Percentiles rank a stretch among this genome's conserved stretches.
Conservation (phyloP, 2,329 filamentous ascomycete genomes). For the Neopestalotiopsis rosae region DNA sequence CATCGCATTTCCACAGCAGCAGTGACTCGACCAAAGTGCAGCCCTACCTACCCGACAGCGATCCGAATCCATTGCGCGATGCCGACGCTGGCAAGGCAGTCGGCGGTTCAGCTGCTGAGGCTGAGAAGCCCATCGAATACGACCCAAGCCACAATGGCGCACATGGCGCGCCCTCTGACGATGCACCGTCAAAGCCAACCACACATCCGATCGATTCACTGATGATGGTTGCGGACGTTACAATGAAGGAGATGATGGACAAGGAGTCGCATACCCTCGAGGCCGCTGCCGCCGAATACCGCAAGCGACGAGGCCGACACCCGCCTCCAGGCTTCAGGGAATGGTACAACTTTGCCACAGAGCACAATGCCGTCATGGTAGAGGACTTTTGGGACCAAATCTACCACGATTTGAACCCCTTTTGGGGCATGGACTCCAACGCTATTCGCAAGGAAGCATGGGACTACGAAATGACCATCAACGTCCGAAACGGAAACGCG, state of each 20-base stretch:
- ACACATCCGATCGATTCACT: conserved; percentile 52
- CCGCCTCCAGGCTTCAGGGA: conserved; percentile 54
- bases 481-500: conserved; percentile 58
- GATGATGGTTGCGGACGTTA: conserved; percentile 44
- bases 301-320: conserved; percentile 51
- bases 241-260: conserved; percentile 43
- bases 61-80: conserved; percentile 10
- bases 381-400: conserved; percentile 60
- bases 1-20: conserved; percentile 24
- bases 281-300: conserved; percentile 51
- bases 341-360: conserved; percentile 51
- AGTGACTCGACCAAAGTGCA: conserved; percentile 18
- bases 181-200: conserved; percentile 22
- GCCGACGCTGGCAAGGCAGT: neutral
- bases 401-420: conserved; percentile 56
- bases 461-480: conserved; percentile 67
- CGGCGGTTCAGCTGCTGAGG: neutral
- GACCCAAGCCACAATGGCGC: conserved; percentile 22
- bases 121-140: conserved; percentile 20
- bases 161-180: conserved; percentile 20
- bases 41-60: conserved; percentile 3
- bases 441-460: conserved; percentile 56
- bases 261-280: conserved; percentile 48
- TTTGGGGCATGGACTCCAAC: conserved; percentile 57
- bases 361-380: conserved; percentile 48